Conservation (phyloP, 2,329 filamentous ascomycete genomes). For the Sclerotinia subarctica region DNA sequence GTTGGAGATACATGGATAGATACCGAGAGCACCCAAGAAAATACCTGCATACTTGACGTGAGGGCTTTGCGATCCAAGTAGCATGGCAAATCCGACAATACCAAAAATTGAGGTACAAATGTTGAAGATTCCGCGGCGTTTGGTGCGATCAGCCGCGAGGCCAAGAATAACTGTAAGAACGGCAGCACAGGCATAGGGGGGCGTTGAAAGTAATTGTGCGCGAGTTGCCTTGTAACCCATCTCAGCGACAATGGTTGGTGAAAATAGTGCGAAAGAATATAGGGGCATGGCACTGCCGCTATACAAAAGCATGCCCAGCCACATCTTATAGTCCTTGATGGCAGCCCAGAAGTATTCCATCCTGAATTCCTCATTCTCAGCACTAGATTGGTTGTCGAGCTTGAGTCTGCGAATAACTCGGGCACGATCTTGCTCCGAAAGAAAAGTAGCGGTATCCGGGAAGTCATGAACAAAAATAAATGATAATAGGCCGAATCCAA, state of each 20-base stretch:
- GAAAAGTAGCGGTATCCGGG: conserved; percentile 60
- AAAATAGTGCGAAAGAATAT: conserved; percentile 74
- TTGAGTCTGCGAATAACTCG: conserved; percentile 69
- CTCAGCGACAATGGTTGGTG: conserved; percentile 72
- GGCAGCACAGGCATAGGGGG: conserved; percentile 73
- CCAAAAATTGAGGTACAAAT: conserved; percentile 67
- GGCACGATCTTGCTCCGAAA: conserved; percentile 65
- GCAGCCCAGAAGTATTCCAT: conserved; percentile 69
- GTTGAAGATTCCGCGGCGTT: conserved; percentile 75
- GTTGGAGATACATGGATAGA: conserved; percentile 82
- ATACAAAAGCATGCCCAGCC: conserved; percentile 69
- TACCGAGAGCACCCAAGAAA: conserved; percentile 80
- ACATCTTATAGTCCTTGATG: conserved; percentile 85
- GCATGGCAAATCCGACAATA: conserved; percentile 77
- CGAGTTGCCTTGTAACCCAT: conserved; percentile 55
- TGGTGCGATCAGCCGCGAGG: conserved; percentile 71
- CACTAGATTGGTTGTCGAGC: conserved; percentile 69
- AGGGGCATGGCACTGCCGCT: conserved; percentile 72
- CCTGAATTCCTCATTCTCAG: conserved; percentile 71
- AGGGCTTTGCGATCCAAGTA: conserved; percentile 60
- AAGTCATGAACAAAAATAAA: conserved; percentile 30
- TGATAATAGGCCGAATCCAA: conserved; percentile 39
- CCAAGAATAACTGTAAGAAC: conserved; percentile 64
- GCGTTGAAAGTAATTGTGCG: conserved; percentile 70
- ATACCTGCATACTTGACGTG: conserved; percentile 75